Conservation (phyloP, 768 basidiomycete genomes). For the Pisolithus sp. region DNA sequence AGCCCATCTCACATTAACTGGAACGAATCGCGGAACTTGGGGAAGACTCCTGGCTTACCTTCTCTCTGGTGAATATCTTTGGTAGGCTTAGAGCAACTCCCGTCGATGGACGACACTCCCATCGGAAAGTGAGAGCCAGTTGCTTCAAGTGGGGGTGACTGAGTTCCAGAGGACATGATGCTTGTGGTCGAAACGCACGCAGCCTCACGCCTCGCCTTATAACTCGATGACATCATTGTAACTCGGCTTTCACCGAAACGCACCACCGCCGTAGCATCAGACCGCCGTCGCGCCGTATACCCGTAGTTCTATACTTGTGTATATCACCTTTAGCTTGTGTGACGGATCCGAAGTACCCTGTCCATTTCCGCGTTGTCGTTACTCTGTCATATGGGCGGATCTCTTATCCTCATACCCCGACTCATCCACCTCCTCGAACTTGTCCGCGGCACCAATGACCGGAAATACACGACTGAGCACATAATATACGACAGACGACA, state of each 20-base stretch:
- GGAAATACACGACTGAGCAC: constrained; percentile 56
- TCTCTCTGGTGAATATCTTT: constrained; percentile 40
- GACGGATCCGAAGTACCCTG: background rate
- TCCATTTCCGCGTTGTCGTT: background rate
- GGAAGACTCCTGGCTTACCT: constrained; percentile 23
- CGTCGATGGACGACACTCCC: constrained; percentile 41
- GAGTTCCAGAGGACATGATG: constrained; percentile 33
- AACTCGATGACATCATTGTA: constrained; percentile 20
- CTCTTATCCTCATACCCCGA: constrained; percentile 21
- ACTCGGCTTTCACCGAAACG: constrained; percentile 17
- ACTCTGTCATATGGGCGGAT: background rate
- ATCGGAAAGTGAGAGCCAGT: constrained; percentile 41
- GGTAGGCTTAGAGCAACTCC: constrained; percentile 28
- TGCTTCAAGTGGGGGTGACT: constrained; percentile 51
- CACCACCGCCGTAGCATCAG: background rate
- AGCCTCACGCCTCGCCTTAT: background rate
- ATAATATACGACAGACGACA: constrained; percentile 60
- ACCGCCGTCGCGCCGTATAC: no score
- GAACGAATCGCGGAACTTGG: background rate
- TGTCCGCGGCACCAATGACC: constrained; percentile 39
- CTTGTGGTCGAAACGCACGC: background rate
- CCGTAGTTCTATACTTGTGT: no score
- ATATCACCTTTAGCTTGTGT: background rate
- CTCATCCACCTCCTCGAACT: constrained; percentile 56
- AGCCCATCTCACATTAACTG: background rate